Conservation (phyloP, 2,329 filamentous ascomycete species). For the Cordyceps pruinosa region DNA sequence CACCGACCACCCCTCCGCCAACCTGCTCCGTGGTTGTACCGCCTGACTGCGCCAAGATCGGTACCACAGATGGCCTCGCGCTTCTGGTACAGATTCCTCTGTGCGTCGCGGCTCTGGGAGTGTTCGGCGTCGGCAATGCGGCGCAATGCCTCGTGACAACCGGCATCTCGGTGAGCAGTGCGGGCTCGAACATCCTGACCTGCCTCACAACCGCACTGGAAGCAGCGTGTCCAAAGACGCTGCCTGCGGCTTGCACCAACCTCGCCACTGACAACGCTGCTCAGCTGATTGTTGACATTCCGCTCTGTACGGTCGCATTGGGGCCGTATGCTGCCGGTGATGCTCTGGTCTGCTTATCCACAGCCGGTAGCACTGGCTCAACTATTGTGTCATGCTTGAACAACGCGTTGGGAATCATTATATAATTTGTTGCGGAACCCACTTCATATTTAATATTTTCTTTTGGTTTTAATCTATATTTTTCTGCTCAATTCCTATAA, state of each 20-base stretch:
- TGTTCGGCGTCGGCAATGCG: background rate
- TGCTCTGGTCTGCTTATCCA: background rate
- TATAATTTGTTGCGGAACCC: background rate
- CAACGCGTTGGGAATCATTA: background rate
- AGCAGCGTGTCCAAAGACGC: background rate
- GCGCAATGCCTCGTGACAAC: constrained; percentile 2
- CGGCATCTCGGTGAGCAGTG: background rate
- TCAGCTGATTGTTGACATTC: background rate
- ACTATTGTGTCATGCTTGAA: constrained; percentile 1
- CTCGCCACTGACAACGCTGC: background rate
- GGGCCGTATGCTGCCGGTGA: constrained; percentile 4
- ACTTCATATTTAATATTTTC: background rate
- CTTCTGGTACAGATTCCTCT: background rate
- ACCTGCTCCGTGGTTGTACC: background rate
- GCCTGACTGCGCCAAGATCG: background rate
- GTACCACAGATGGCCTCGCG: background rate
- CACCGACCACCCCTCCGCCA: background rate
- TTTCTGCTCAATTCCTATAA: too few relatives aligned
- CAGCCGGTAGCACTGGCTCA: background rate
- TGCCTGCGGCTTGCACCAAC: background rate
- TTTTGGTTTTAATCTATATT: background rate
- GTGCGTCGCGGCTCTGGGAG: background rate
- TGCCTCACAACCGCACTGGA: constrained; percentile 3
- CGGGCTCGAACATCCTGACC: background rate
- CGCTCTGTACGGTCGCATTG: background rate